phyloP scores from a whole-genome alignment of 345 rosid species.

The Boechera stricta region DNA sequence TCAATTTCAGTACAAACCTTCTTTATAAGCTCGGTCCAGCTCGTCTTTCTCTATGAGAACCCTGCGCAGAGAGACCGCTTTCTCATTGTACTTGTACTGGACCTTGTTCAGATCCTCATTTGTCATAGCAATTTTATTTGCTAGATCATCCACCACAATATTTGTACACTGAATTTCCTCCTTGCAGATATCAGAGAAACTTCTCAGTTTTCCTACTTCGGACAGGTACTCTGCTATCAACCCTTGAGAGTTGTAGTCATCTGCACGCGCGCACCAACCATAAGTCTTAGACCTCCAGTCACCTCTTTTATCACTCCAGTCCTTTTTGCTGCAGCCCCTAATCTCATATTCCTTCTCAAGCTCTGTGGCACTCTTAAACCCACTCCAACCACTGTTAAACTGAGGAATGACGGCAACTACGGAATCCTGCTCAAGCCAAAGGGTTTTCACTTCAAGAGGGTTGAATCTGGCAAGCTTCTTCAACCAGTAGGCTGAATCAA shows the following conservation, averaged over 20 bases:
- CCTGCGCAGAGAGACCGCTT: conserved; percentile 55
- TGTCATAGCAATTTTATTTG: conserved; percentile 61
- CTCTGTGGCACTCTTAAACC: conserved; percentile 56
- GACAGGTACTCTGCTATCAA: conserved; percentile 70
- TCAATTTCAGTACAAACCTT: conserved; percentile 54
- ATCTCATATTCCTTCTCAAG: conserved; percentile 68
- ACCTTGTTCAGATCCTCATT: conserved; percentile 62
- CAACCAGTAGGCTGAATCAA: conserved; percentile 62
- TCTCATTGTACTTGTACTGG: conserved; percentile 60
- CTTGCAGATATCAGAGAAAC: conserved; percentile 57
- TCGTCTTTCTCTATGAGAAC: conserved; percentile 77
- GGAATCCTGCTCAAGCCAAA: conserved; percentile 53
- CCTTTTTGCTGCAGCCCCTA: conserved; percentile 53
- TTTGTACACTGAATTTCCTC: conserved; percentile 50
- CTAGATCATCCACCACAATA: conserved; percentile 56
- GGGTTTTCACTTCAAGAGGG: conserved; percentile 56
- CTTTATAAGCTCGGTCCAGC: conserved; percentile 63
- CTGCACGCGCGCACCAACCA: conserved; percentile 85
- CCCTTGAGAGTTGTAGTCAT: conserved; percentile 64
- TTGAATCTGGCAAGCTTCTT: conserved; percentile 58
- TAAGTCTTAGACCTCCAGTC: conserved; percentile 52
- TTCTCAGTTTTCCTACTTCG: conserved; percentile 58
- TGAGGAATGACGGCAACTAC: conserved; percentile 55
- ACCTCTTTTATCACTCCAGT: conserved; percentile 53
- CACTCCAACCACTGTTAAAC: conserved; percentile 64